Evolutionary conservation across 2,329 filamentous ascomycete genomes (phyloP).

Genomic region (Colletotrichum sp.): DNA sequence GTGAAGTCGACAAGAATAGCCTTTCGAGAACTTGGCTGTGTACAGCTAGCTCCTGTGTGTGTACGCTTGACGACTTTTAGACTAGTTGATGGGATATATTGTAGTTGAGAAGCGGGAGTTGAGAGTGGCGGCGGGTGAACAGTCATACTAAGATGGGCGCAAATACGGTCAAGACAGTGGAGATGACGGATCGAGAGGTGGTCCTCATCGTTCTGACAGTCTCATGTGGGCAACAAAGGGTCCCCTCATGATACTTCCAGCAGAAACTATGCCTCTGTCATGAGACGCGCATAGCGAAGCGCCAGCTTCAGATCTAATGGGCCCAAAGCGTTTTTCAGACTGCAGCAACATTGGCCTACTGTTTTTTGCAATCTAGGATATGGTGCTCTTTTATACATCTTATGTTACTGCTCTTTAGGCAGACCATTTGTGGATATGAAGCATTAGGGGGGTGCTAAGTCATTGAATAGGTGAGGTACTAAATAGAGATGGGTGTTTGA

Average conservation of each 20-base stretch:
- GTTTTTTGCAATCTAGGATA: accelerated
- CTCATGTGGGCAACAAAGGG: background rate
- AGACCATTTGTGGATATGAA: accelerated
- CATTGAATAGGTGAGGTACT: background rate
- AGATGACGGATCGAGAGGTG: background rate
- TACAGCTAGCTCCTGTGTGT: too few species aligned
- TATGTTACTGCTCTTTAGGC: background rate
- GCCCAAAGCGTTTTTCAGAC: too few species aligned
- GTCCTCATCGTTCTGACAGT: background rate
- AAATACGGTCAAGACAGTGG: accelerated
- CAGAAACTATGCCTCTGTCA: background rate
- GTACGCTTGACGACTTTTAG: too few species aligned
- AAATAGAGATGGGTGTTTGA: background rate
- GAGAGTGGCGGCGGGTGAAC: accelerated
- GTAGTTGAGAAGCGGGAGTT: background rate
- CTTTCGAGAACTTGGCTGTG: background rate
- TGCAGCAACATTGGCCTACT: background rate
- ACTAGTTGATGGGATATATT: background rate
- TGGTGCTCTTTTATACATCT: background rate
- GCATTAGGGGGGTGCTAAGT: background rate
- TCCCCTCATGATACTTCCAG: background rate
- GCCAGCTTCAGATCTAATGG: too few species aligned
- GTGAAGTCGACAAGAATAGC: background rate
- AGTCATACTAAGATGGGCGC: background rate
- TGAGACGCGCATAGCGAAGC: background rate